Percentiles rank a stretch among this genome's conserved stretches.
phyloP scores from a whole-genome alignment of 208 protist species.

The Entamoeba dispar region DNA sequence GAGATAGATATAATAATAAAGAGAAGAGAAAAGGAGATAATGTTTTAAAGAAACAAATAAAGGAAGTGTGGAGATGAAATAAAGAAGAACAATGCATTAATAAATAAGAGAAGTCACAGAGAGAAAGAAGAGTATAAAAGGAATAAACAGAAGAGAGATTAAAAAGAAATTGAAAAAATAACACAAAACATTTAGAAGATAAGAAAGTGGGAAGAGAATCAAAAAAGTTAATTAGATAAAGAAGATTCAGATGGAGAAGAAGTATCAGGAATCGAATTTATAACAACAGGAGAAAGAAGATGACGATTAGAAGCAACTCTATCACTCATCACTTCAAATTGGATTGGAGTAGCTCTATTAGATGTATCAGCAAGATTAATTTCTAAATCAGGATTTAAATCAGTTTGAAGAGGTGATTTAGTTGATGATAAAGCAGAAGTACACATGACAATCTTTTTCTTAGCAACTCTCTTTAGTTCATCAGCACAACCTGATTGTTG shows the following conservation, averaged over 20 bases:
- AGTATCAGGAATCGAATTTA: background rate
- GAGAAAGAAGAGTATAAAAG: too few species aligned
- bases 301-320: background rate
- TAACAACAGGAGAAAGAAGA: background rate
- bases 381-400: background rate
- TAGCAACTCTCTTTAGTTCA: background rate
- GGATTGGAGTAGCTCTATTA: background rate
- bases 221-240: too few species aligned
- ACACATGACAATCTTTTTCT: background rate
- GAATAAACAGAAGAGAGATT: too few species aligned
- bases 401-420: background rate
- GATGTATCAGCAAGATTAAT: background rate
- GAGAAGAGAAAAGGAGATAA: too few species aligned
- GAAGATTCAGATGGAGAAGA: background rate
- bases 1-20: too few species aligned
- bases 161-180: too few species aligned
- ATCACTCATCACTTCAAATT: background rate
- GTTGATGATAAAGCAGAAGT: background rate
- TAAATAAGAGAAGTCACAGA: too few species aligned
- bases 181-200: too few species aligned
- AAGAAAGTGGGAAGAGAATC: too few species aligned
- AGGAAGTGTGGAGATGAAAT: too few species aligned
- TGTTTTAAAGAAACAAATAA: too few species aligned
- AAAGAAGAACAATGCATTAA: too few species aligned
- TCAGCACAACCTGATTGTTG: background rate